Base-by-base conservation (phyloP, 495 filamentous ascomycete species). In the Letharia columbiana region DNA sequence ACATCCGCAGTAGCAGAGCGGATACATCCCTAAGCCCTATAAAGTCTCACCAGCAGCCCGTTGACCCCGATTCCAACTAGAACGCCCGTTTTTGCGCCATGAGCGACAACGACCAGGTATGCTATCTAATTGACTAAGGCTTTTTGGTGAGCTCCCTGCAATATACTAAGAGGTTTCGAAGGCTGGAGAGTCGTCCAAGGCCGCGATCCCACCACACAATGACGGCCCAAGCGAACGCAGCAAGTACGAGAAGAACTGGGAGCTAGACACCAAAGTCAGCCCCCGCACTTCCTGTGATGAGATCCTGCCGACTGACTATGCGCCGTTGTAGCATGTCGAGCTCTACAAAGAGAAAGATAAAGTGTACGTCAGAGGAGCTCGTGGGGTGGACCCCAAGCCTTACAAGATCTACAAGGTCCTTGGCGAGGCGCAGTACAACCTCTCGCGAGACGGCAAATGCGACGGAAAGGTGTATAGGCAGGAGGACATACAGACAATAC, bases 401-500 rank as follows among this genome's bases (percentile, higher is more conserved):
- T 67, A 63, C 52, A 67, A 18, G 33, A 44, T 67, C 1, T 17
- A 52, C 20, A 35, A 31, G 33, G 10, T 49, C 4, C 50, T 67
- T n/a, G 66, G 66, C 18, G 33, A 50, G 28, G 66, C 50, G n/a
- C 66, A 67, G 52, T 67, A 67, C 35, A 39, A 63, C 33, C 42
- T 67, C 5, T 35, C 7, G 47, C 49, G 61, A 18, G 35, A 64
- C 44, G 61, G 61, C 39, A 63, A n/a, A 31, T 63, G 17, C 4
- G 61, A 63, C 20, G 28, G n/a, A 15, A 60, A 42, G 35, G 11
- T 56, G 6, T 67, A 67, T 17, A 8, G 1, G 40, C 20, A 63
- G 60, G 52, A 47, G n/a, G 15, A 67, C 9, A 17, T 67, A 15
- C 42, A 28, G 33, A 49, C 59, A 57, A 60, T 58, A 50, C 33